phyloP scores from a whole-genome alignment of 139 green algal species.

The Haematococcus lacustris region DNA sequence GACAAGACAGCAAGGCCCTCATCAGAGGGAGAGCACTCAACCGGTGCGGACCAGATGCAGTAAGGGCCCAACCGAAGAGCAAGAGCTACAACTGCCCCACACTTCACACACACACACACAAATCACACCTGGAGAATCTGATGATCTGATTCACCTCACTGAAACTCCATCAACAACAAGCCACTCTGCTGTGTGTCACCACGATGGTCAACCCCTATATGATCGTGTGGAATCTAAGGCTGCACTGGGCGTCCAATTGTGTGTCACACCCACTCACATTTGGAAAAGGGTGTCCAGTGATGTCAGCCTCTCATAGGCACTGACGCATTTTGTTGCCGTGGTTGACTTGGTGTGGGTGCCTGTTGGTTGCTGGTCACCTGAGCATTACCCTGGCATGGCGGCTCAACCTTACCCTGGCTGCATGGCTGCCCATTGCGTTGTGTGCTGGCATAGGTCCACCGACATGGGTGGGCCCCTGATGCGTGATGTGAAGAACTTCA shows the following conservation, averaged over 20 bases:
- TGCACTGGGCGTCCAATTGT: no score
- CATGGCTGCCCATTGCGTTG: neutral
- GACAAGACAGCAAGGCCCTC: constrained; percentile 1
- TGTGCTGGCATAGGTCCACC: neutral
- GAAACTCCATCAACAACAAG: neutral
- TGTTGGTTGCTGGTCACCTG: neutral
- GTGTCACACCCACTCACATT: neutral
- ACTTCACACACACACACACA: neutral
- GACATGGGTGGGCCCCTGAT: constrained; percentile 36
- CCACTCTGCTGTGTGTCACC: neutral
- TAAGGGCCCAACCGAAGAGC: no score
- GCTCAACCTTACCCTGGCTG: neutral
- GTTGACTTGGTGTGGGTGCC: no score
- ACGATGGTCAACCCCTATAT: neutral
- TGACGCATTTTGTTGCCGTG: no score
- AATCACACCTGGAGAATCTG: neutral
- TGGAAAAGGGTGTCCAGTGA: neutral
- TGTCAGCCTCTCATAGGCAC: no score
- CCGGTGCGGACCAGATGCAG: no score
- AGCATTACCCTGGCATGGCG: neutral
- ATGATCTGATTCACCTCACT: neutral
- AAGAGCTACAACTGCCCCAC: neutral
- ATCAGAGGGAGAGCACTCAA: neutral
- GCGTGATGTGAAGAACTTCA: constrained; percentile 61
- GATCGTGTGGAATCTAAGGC: no score